These are phyloP conservation scores for Rhodotorula sp. DNA, from an alignment of 1,284 basidiomycete genomes.

Conservation along the genomic window DNA sequence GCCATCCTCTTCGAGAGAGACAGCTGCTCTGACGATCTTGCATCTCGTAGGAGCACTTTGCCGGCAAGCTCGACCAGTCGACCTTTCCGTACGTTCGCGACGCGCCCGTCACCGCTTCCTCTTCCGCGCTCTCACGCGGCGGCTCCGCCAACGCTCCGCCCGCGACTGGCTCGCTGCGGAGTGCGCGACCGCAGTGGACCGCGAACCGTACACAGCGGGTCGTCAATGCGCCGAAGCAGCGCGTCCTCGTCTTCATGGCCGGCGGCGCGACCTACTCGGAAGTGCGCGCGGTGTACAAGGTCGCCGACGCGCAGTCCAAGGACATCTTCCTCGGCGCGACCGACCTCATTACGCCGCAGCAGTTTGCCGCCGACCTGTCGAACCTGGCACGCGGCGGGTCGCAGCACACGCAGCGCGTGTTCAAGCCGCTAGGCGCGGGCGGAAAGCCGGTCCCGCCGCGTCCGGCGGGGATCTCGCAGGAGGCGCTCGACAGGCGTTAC, in stretches of 20 bases:
- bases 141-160: slow-evolving; percentile 48
- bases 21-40: neutral
- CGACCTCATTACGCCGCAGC: slow-evolving; percentile 77
- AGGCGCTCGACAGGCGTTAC: slow-evolving; percentile 28
- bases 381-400: slow-evolving; percentile 66
- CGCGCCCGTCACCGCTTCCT: slow-evolving; percentile 57
- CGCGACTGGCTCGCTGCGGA: slow-evolving; percentile 71
- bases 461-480: slow-evolving; percentile 22
- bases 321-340: slow-evolving; percentile 95
- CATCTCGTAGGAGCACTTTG: slow-evolving; percentile 69
- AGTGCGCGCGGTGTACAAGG: slow-evolving; percentile 70
- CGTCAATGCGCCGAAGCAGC: slow-evolving; percentile 58
- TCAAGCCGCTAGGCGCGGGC: slow-evolving; percentile 17
- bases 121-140: slow-evolving; percentile 26
- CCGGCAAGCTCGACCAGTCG: slow-evolving; percentile 71
- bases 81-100: slow-evolving; percentile 92
- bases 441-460: slow-evolving; percentile 13
- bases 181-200: slow-evolving; percentile 55
- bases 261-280: slow-evolving; percentile 98
- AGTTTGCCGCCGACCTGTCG: slow-evolving; percentile 83
- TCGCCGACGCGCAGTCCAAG: slow-evolving; percentile 72
- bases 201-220: slow-evolving; percentile 53
- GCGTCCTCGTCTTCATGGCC: slow-evolving; percentile 88
- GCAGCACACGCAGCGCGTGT: slow-evolving; percentile 1
- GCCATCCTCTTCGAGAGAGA: neutral